Evolutionary conservation across 2,329 filamentous ascomycete species (phyloP).

Genomic region (Diplodia sapinea): DNA sequence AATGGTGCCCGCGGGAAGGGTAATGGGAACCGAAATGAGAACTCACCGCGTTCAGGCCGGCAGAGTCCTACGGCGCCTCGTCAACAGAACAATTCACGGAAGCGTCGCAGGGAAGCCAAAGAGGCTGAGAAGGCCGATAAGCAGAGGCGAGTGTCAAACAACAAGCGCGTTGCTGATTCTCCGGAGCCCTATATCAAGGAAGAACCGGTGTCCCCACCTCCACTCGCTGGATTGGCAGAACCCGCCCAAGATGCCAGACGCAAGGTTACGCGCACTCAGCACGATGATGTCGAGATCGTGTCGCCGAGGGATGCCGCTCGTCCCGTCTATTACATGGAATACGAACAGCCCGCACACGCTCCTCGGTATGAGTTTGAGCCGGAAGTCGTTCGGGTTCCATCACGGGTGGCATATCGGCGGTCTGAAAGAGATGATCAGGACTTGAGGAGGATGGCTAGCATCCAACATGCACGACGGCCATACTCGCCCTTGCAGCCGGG

Average conservation of each 20-base stretch:
- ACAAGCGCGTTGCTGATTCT: conserved; percentile 36
- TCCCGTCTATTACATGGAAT: conserved; percentile 55
- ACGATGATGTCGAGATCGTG: conserved; percentile 48
- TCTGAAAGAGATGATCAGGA: conserved; percentile 54
- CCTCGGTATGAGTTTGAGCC: conserved; percentile 41
- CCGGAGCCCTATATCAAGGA: conserved; percentile 63
- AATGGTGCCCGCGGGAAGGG: conserved; percentile 23
- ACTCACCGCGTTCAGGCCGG: conserved; percentile 42
- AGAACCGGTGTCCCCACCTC: conserved; percentile 66
- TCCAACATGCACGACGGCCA: conserved; percentile 54
- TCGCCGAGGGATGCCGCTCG: conserved; percentile 49
- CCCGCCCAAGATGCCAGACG: conserved; percentile 47
- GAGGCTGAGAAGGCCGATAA: conserved; percentile 46
- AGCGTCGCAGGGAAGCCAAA: conserved; percentile 56
- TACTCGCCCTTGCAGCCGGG: conserved; percentile 48
- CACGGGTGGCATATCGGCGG: conserved; percentile 44
- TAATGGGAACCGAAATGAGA: conserved; percentile 30
- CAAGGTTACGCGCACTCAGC: conserved; percentile 44
- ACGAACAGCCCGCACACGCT: conserved; percentile 42
- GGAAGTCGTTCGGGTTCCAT: conserved; percentile 47
- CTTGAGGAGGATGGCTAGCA: conserved; percentile 54
- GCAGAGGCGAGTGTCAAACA: conserved; percentile 43
- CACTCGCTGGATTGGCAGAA: conserved; percentile 53
- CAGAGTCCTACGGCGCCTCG: conserved; percentile 53
- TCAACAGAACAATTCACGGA: conserved; percentile 55